Base-by-base conservation (phyloP, 345 rosid species). In the Ailanthus altissimus region DNA sequence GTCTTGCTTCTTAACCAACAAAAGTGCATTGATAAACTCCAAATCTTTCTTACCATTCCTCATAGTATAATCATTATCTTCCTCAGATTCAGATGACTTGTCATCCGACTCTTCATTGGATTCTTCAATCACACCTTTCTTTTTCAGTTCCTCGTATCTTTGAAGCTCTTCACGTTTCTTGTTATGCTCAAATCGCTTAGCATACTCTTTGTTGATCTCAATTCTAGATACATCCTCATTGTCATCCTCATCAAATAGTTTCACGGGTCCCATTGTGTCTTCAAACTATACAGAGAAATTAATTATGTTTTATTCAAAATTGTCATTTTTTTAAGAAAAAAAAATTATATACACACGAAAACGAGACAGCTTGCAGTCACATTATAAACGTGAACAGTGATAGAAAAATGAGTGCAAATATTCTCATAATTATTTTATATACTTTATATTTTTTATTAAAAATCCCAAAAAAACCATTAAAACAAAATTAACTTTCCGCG, bases 151-250 rank as follows among this genome's bases (percentile, higher is more conserved):
- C 75, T 87, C 86, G 46, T 70, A 86, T 64, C 89, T 80, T 20
- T 89, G 92, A 36, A 87, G 87, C 79, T 85, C 94, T 75, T 91
- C 93, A 0, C 94, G 89, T 59, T 81, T 79, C 89, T 87, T 89
- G 84, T 89, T 91, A 84, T 88, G 79, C 83, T 87, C 87, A 40
- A 82, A 86, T 71, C 87, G 84, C 20, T 74, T 78, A 13, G 89
- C 90, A 63, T 81, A 93, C 5, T 89, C 90, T 54, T 84, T 12
- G 78, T 93, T 71, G 72, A 94, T 78, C 84, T 93, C 86, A 1
- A 92, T 85, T 76, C 78, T 82, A 1, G 88, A 81, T 21, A 83
- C 63, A 45, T 77, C 86, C 9, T 74, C 79, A 9, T 80, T 79
- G 21, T 32, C 81, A 6, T 81, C 84, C 0, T 85, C 90, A 6